Evolutionary conservation across 306 rosid genomes (phyloP).

Genomic region (Abrus pulchellus): DNA sequence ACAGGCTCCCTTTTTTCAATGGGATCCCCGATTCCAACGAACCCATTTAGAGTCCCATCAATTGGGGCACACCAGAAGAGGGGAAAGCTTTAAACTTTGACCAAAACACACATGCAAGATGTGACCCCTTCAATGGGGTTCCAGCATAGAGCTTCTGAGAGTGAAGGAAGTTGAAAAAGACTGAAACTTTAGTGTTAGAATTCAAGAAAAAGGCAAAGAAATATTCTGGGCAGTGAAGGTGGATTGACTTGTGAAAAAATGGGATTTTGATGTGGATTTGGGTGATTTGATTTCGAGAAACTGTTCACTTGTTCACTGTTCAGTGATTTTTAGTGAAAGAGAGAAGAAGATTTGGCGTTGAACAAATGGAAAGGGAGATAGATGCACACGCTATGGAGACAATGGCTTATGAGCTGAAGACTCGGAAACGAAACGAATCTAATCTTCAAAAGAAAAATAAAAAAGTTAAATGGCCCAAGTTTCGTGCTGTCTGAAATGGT

Average conservation of each 20-base stretch:
- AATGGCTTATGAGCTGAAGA: conserved; percentile 39
- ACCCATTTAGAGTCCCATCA: conserved; percentile 93
- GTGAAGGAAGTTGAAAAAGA: conserved; percentile 41
- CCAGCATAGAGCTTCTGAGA: neutral
- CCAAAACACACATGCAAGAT: conserved; percentile 47
- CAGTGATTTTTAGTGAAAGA: conserved; percentile 26
- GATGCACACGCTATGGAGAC: conserved; percentile 25
- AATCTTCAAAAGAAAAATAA: neutral
- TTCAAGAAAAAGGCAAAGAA: conserved; percentile 42
- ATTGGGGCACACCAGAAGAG: conserved; percentile 1
- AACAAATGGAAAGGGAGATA: conserved; percentile 21
- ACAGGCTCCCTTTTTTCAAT: conserved; percentile 74
- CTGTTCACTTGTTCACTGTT: neutral
- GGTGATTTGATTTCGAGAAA: conserved; percentile 32
- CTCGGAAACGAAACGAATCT: conserved; percentile 44
- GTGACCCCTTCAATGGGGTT: conserved; percentile 33
- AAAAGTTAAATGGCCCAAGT: neutral
- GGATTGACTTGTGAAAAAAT: conserved; percentile 14
- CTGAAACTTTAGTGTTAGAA: conserved; percentile 33
- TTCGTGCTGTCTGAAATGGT: conserved; percentile 31
- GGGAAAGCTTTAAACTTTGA: conserved; percentile 50
- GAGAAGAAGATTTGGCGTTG: conserved; percentile 44
- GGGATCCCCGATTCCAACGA: conserved; percentile 75
- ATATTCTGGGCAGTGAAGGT: conserved; percentile 55
- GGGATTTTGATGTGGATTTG: conserved; percentile 51